Evolutionary conservation across 2,329 filamentous ascomycete species (phyloP).

Genomic region (Ophiosphaerella korrae): DNA sequence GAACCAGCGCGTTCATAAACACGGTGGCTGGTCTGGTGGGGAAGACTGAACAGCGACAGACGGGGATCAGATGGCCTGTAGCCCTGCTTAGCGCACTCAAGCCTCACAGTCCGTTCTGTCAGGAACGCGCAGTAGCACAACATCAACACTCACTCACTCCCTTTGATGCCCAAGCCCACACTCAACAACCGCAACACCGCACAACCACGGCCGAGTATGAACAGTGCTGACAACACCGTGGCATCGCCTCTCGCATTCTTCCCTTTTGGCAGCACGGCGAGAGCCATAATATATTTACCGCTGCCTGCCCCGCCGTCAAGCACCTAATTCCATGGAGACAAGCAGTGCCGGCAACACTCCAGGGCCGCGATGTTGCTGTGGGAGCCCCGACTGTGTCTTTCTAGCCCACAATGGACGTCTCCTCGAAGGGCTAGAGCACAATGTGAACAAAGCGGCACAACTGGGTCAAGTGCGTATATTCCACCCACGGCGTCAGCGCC

Average conservation of each 20-base stretch:
- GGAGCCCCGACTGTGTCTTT: conserved; percentile 76
- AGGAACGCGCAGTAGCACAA: conserved; percentile 10
- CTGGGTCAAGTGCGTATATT: conserved; percentile 82
- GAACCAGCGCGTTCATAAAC: neutral
- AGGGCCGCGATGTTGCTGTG: conserved; percentile 75
- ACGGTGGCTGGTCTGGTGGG: conserved; percentile 23
- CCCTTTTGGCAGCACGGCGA: conserved; percentile 2
- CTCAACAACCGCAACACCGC: neutral
- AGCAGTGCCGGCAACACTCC: conserved; percentile 38
- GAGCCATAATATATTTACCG: conserved; percentile 1
- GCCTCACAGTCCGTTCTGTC: conserved; percentile 10
- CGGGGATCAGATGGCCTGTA: neutral
- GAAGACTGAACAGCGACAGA: neutral
- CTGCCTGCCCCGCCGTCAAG: conserved; percentile 21
- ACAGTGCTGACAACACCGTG: conserved; percentile 10
- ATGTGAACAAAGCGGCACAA: conserved; percentile 83
- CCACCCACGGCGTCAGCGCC: conserved; percentile 35
- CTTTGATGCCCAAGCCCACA: neutral
- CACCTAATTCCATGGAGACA: conserved; percentile 21
- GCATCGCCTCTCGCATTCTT: conserved; percentile 5
- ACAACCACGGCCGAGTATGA: conserved; percentile 25
- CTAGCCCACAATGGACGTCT: conserved; percentile 79
- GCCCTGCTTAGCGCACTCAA: conserved; percentile 12
- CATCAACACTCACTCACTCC: conserved; percentile 7
- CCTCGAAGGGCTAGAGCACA: conserved; percentile 81